phyloP scores from a whole-genome alignment of 2,329 filamentous ascomycete species.

The Colletotrichum sp. region DNA sequence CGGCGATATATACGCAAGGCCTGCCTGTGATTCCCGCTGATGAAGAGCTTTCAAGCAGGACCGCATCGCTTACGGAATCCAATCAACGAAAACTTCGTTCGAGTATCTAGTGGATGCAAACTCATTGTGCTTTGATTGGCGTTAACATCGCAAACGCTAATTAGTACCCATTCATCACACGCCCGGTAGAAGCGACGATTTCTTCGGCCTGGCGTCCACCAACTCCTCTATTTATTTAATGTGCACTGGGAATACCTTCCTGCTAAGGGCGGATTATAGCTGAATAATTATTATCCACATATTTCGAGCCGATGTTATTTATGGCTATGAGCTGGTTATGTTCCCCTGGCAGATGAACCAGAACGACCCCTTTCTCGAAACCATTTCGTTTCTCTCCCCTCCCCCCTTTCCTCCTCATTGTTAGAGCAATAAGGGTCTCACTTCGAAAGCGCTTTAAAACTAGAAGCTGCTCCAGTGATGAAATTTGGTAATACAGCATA shows the following conservation, averaged over 20 bases:
- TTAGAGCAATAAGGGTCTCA: background rate
- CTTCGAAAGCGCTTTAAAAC: background rate
- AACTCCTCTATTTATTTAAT: background rate
- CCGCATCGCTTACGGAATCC: too few species aligned
- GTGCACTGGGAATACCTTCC: accelerated
- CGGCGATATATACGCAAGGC: accelerated
- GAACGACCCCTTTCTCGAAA: background rate
- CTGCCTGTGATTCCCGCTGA: background rate
- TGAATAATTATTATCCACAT: accelerated
- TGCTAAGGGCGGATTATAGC: accelerated
- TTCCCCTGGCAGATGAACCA: accelerated
- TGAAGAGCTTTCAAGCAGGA: too few species aligned
- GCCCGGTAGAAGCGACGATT: accelerated
- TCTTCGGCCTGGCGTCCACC: background rate
- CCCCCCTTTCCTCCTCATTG: background rate
- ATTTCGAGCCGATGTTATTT: background rate
- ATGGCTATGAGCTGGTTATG: background rate
- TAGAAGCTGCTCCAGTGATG: background rate
- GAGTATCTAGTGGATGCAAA: too few species aligned
- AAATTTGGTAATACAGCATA: background rate
- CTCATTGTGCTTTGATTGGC: too few species aligned
- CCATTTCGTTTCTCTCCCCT: accelerated
- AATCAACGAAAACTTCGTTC: too few species aligned
- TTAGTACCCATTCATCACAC: too few species aligned
- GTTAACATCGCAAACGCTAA: background rate